Base-by-base conservation (phyloP, 805 yeast genomes). In the Yarrowia deformans region DNA sequence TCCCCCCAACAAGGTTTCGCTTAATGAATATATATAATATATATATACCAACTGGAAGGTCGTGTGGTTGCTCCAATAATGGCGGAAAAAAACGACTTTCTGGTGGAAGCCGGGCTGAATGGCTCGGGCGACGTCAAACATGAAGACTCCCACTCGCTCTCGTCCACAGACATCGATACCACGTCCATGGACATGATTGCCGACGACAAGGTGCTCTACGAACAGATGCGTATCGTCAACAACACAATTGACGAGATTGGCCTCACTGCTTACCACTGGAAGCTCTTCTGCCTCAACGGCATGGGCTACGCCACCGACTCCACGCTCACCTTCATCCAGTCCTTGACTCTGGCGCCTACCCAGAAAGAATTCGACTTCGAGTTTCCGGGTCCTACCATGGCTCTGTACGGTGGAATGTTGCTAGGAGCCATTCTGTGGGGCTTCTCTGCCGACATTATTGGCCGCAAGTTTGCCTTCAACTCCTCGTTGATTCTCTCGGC, bases 191-290 rank as follows among this genome's bases (percentile, higher is more conserved):
- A 39, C 37, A 46, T 63, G 68, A 34, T 49, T 48, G 68, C 42
- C n/a, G 48, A 63, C n/a, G 68, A 63, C 48, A 63, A 49, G 48
- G 56, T 45, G 42, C 52, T 66, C n/a, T 50, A 66, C 14, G 69
- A 42, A 8, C 60, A 66, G 61, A 66, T 66, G 69, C 60, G 50
- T 54, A 74, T 85, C 10, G 77, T 85, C 63, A 85, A 85, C 74
- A 76, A 84, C 69, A 87, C 89, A 18, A 79, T 86, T 69, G 88
- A 87, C 73, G 87, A 87, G 72, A 84, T 86, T 68, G 89, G 89
- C 0, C 84, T 87, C 77, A 86, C 90, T 1, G 81, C 84, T 81
- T 84, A 82, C 72, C 88, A 85, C 70, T 77, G 80, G 69, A 81
- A 83, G 73, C 75, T 84, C 13, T 85, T 85, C 73, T 79, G 81